A percentile compares a stretch with the other conserved stretches of the same genome.
These are phyloP conservation scores for Sporothrix curviconia DNA, from an alignment of 2,329 filamentous ascomycete species.

Conservation along the genomic window DNA sequence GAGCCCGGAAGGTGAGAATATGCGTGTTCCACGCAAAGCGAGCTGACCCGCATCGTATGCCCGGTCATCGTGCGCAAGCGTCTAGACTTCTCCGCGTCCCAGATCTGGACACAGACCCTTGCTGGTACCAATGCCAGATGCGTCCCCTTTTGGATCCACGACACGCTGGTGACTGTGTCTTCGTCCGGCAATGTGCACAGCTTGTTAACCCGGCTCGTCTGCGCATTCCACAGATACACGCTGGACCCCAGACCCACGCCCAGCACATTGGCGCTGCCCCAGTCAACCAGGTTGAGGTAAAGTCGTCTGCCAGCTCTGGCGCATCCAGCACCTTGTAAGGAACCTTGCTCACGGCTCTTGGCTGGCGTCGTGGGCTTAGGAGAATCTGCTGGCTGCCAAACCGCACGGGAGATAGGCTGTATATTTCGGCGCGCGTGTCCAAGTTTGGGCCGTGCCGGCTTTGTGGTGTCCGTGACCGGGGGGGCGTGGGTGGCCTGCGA, in stretches of 20 bases:
- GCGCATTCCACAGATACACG: constrained; percentile 98
- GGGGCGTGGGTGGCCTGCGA: constrained; percentile 81
- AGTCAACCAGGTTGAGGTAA: constrained; percentile 94
- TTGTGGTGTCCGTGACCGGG: constrained; percentile 83
- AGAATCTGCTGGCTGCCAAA: constrained; percentile 91
- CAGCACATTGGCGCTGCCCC: constrained; percentile 90
- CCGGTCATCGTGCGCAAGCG: constrained; percentile 93
- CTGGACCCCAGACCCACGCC: constrained; percentile 88
- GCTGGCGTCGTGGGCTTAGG: constrained; percentile 80
- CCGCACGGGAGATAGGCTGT: constrained; percentile 89
- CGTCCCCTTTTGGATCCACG: constrained; percentile 96
- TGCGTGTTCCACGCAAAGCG: constrained; percentile 97
- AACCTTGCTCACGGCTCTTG: constrained; percentile 86
- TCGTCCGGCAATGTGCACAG: constrained; percentile 73
- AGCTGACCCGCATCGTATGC: constrained; percentile 86
- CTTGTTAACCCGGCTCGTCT: constrained; percentile 84
- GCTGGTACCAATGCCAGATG: constrained; percentile 89
- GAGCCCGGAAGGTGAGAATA: constrained; percentile 93
- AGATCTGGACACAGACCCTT: constrained; percentile 95
- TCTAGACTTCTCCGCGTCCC: constrained; percentile 84
- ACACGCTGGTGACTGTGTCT: constrained; percentile 92
- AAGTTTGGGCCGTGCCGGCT: constrained; percentile 82
- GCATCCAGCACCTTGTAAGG: constrained; percentile 97
- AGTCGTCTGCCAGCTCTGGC: constrained; percentile 91
- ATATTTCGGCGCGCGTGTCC: constrained; percentile 85